Evolutionary conservation across 345 rosid species (phyloP), one percentile per base, ranked within the genome.

Genomic region (Eutrema japonicum): DNA sequence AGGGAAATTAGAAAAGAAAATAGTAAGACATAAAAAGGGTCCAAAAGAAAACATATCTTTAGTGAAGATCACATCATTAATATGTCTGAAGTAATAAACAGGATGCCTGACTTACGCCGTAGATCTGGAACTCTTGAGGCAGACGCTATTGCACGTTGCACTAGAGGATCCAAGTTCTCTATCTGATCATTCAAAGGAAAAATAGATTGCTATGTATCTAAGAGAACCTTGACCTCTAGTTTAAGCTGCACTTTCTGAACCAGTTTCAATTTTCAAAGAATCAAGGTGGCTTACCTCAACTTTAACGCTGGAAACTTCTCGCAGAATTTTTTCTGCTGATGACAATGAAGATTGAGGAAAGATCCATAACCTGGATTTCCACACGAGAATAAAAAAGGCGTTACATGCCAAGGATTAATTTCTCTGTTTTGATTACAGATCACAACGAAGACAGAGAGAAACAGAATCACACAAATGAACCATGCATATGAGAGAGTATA

Each of bases 111-210:
- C 80, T 83, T 86, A 90, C 98, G 87, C 81, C 49, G 87, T 77
- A 91, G 89, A 80, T 94, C 91, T 16, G 91, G 90, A 62, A 80
- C 75, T 58, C 79, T 59, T 66, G 90, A 84, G 46, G 95, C 84
- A 69, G 90, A 86, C 78, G 82, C 81, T 66, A 89, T 76, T 57
- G 98, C 95, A 68, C 86, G 90, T 62, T 82, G 83, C 68, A 91
- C 97, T 81, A 94, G 78, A 58, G 90, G 83, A 82, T 94, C 91
- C 75, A 94, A 77, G 82, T 81, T 85, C 77, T 89, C 89, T 51
- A 91, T 79, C 98, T 94, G 71, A 77, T 33, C 12, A 26, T 70
- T 70, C 37, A 55, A 9, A 55, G 14, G 47, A 56, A 27, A 30
- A 56, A 30, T n/a, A 48, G 14, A 49, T 47, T 30, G 53, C 47